These are phyloP conservation scores for Rhodotorula sp. DNA, from an alignment of 1,284 basidiomycete genomes.

Conservation along the genomic window DNA sequence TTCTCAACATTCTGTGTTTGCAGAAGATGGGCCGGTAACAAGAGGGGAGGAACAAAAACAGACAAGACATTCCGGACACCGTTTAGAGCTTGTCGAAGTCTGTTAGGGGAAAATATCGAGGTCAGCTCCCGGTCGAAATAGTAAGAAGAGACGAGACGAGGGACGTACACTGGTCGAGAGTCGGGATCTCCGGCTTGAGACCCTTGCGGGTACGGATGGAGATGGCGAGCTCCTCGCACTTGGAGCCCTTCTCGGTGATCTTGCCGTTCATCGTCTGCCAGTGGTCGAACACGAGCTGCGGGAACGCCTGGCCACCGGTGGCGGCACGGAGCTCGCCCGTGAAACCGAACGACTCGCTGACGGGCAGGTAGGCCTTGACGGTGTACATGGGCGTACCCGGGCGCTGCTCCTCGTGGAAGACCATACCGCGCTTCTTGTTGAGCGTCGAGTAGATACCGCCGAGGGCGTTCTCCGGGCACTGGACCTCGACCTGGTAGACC, in stretches of 20 bases:
- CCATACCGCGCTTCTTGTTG: slow-evolving; percentile 98
- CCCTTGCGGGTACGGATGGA: slow-evolving; percentile 87
- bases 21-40: background rate
- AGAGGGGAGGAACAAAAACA: background rate
- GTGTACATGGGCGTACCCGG: slow-evolving; percentile 94
- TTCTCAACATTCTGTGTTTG: slow-evolving; percentile 6
- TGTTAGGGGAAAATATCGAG: background rate
- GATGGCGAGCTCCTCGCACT: slow-evolving; percentile 81
- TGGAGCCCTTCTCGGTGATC: slow-evolving; percentile 58
- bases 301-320: slow-evolving; percentile 83
- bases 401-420: slow-evolving; percentile 96
- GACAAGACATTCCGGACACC: background rate
- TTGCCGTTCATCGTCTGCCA: slow-evolving; percentile 68
- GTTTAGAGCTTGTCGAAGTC: slow-evolving; percentile 73
- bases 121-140: background rate
- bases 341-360: slow-evolving; percentile 89
- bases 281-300: slow-evolving; percentile 57
- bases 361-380: slow-evolving; percentile 97
- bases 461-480: slow-evolving; percentile 95
- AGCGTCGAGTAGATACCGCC: slow-evolving; percentile 93
- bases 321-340: slow-evolving; percentile 91
- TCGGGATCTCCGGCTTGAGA: slow-evolving; percentile 77
- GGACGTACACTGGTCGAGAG: background rate
- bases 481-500: slow-evolving; percentile 96
- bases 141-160: no score